Evolutionary conservation across 1,284 basidiomycete genomes (phyloP).

Genomic region (Irpex sp.): DNA sequence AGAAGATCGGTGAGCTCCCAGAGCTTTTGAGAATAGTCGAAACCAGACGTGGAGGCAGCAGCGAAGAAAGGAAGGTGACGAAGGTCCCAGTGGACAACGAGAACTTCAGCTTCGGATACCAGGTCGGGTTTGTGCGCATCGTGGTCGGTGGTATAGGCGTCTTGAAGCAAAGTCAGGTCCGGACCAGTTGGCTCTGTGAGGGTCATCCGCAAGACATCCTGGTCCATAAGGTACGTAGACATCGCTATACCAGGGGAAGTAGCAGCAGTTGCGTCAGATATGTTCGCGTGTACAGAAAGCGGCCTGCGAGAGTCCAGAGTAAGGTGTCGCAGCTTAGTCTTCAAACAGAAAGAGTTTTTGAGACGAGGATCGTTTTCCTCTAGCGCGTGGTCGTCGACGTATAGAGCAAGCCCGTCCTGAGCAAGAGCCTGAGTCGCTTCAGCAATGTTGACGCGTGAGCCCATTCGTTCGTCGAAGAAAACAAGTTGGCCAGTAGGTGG

Average conservation of each 20-base stretch:
- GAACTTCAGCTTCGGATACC: conserved; percentile 28
- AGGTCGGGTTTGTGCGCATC: background rate
- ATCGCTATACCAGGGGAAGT: background rate
- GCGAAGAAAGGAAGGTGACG: conserved; percentile 36
- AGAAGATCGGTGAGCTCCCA: conserved; percentile 35
- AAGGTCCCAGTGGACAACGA: conserved; percentile 44
- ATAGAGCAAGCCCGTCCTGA: conserved; percentile 8
- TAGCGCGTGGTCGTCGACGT: conserved; percentile 6
- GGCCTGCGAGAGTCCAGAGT: conserved; percentile 8
- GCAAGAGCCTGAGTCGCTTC: background rate
- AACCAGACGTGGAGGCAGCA: conserved; percentile 8
- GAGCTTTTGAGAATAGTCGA: conserved; percentile 37
- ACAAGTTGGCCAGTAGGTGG: conserved; percentile 24
- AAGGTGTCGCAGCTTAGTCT: conserved; percentile 16
- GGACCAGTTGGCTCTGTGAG: background rate
- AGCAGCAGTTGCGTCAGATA: background rate
- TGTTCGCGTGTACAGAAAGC: conserved; percentile 11
- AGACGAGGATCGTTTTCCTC: conserved; percentile 9
- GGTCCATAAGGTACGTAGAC: background rate
- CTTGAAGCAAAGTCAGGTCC: background rate
- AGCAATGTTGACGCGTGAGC: background rate
- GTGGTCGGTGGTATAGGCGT: background rate
- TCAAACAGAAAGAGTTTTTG: conserved; percentile 18
- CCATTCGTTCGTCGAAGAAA: conserved; percentile 15
- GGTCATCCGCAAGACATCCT: background rate